phyloP scores from a whole-genome alignment of 768 basidiomycete genomes.

The Guyanaporus albipodus region DNA sequence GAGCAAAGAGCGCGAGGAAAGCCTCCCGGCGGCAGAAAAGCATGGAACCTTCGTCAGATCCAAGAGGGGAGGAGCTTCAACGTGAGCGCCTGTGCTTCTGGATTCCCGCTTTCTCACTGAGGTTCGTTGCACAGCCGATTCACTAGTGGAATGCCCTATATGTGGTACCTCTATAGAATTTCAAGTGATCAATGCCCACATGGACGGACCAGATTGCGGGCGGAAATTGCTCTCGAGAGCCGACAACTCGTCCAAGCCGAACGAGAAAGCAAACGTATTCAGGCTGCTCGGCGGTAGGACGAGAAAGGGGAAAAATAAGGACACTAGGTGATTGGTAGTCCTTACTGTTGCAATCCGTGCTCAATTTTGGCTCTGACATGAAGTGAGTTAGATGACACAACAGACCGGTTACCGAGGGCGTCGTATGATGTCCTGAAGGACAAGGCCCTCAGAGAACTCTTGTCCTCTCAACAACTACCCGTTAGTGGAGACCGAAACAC shows the following conservation, averaged over 20 bases:
- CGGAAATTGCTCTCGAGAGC: constrained; percentile 14
- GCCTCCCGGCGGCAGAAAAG: constrained; percentile 7
- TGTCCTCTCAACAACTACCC: constrained; percentile 48
- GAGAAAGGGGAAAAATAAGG: constrained; percentile 43
- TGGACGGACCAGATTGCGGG: constrained; percentile 54
- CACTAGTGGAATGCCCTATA: constrained; percentile 56
- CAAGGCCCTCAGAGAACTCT: constrained; percentile 52
- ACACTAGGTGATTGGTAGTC: constrained; percentile 19
- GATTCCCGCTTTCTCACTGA: neutral
- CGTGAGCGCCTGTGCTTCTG: constrained; percentile 13
- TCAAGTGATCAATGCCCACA: constrained; percentile 55
- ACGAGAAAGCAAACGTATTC: constrained; percentile 38
- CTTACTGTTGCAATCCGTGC: neutral
- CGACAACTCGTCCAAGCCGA: constrained; percentile 23
- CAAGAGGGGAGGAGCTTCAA: constrained; percentile 28
- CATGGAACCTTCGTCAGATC: constrained; percentile 30
- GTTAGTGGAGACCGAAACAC: constrained; percentile 47
- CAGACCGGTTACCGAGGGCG: constrained; percentile 54
- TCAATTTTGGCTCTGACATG: constrained; percentile 19
- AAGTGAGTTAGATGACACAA: constrained; percentile 32
- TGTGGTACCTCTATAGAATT: constrained; percentile 48
- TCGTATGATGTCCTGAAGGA: constrained; percentile 65
- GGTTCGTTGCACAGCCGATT: constrained; percentile 26
- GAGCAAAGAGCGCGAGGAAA: constrained; percentile 20
- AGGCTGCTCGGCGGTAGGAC: constrained; percentile 33